Conservation (phyloP, 1,139 yeast genomes). For the Pichia sp. region DNA sequence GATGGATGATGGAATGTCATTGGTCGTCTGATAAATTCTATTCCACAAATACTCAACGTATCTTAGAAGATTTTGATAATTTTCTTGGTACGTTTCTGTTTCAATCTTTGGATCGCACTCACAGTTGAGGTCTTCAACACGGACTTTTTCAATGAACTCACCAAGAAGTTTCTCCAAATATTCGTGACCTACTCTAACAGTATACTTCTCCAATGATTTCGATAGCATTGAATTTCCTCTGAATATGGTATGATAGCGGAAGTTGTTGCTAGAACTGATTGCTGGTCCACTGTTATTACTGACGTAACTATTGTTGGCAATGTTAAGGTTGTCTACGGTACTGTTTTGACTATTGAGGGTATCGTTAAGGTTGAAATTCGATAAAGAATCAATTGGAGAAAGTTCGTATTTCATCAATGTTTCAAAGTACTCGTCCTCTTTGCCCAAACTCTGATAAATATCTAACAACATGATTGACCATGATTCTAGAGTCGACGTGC, state of each 20-base stretch:
- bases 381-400: constrained; percentile 28
- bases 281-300: background rate
- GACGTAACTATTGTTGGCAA: background rate
- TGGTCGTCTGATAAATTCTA: constrained; percentile 62
- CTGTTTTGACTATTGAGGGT: background rate
- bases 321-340: background rate
- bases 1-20: constrained; percentile 71
- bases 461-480: constrained; percentile 56
- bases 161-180: constrained; percentile 74
- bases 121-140: constrained; percentile 48
- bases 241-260: constrained; percentile 57
- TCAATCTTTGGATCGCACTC: constrained; percentile 69
- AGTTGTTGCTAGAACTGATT: background rate
- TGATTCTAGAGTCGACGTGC: constrained; percentile 48
- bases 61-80: constrained; percentile 48
- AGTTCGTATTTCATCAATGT: constrained; percentile 66
- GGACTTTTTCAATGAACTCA: constrained; percentile 53
- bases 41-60: constrained; percentile 70
- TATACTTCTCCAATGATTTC: constrained; percentile 73
- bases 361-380: background rate
- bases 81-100: constrained; percentile 38
- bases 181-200: constrained; percentile 72
- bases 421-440: constrained; percentile 66
- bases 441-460: constrained; percentile 59
- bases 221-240: constrained; percentile 82